Evolutionary conservation across 768 basidiomycete genomes (phyloP), one percentile per base, ranked within the genome.

Genomic region (Boletus subparvulus): DNA sequence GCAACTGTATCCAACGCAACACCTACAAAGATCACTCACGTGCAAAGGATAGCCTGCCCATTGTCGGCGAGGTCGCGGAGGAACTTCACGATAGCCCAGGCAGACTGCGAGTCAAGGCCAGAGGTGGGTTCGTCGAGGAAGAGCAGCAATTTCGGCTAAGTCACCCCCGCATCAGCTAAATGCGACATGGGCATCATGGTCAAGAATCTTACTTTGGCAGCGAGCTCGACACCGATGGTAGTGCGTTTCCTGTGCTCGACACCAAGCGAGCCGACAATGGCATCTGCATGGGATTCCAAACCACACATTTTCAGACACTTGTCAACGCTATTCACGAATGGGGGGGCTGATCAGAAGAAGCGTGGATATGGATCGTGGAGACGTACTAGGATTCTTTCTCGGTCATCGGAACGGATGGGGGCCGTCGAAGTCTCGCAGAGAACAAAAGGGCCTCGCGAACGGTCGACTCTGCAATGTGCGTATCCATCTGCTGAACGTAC

Each of bases 341-440:
- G 6, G 1, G 21, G 5, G 32, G 8, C 1, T 0, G n/a, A 21
- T 50, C 2, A 55, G 54, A 16, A n/a, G 26, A 10, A 40, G 30
- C 17, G n/a, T 14, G 9, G 37, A 46, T 0, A 17, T 16, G 7
- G 12, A 47, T 6, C 19, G 28, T 1, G 1, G 37, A 46, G 30
- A 79, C 86, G 60, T 69, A 89, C 87, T 92, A 92, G 10, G 81
- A 86, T 66, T 89, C 83, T 69, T 93, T 94, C 72, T 94, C 91
- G 0, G 74, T 74, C 19, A 78, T 62, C 1, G 89, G 75, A 3
- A 91, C 85, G 1, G 78, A 76, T 2, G 77, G 67, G 0, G 90
- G 90, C 66, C 93, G 92, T 35, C 92, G 86, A 35, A 94, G 75
- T 50, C 80, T 83, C 3, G 92, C 92, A 2, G 91, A 93, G 73